These are phyloP conservation scores for Anastatica hierochuntica DNA, from an alignment of 345 rosid genomes.

Conservation along the genomic window DNA sequence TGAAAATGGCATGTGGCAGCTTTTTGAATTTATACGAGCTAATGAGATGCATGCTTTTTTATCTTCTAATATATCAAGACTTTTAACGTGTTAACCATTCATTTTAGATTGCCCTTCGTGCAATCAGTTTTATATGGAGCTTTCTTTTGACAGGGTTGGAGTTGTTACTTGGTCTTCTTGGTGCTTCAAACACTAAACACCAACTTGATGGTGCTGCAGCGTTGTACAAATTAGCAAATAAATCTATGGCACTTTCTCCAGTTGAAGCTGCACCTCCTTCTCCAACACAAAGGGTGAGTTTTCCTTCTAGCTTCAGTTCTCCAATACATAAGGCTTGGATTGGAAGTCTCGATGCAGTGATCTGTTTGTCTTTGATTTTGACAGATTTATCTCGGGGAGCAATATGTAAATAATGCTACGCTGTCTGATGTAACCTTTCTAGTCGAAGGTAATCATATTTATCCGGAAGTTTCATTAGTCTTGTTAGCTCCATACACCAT, in stretches of 20 bases:
- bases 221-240: constrained; percentile 71
- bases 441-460: constrained; percentile 67
- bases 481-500: constrained; percentile 7
- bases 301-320: constrained; percentile 13
- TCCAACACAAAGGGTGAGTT: constrained; percentile 84
- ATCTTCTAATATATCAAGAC: neutral
- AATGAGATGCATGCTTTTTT: neutral
- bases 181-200: constrained; percentile 61
- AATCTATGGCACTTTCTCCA: constrained; percentile 77
- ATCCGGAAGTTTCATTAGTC: constrained; percentile 4
- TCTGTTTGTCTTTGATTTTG: neutral
- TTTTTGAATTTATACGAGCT: neutral
- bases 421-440: constrained; percentile 93
- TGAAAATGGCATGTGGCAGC: constrained; percentile 50
- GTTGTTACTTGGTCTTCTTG: constrained; percentile 78
- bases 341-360: neutral
- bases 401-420: constrained; percentile 80
- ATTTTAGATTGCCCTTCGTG: constrained; percentile 10
- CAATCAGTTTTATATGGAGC: neutral
- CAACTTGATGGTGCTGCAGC: constrained; percentile 97
- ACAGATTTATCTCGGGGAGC: constrained; percentile 95
- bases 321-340: neutral
- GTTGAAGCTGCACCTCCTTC: constrained; percentile 96
- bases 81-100: neutral
- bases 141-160: constrained; percentile 60